These are phyloP conservation scores for Colletotrichum salicis DNA, from an alignment of 2,329 filamentous ascomycete species.

Conservation along the genomic window DNA sequence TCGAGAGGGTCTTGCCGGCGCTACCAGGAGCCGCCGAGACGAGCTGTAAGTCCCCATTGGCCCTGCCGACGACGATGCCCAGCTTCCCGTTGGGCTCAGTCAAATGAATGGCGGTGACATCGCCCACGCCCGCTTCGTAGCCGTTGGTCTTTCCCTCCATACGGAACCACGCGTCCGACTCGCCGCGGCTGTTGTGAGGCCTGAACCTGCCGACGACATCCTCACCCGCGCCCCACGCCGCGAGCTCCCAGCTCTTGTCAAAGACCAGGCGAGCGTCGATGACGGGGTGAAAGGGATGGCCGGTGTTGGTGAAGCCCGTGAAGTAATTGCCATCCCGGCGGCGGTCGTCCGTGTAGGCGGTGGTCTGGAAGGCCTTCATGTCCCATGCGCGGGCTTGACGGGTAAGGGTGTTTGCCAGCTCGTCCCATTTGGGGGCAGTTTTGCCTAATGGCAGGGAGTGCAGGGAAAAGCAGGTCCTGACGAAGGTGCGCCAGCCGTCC, in stretches of 20 bases:
- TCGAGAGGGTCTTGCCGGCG: conserved; percentile 42
- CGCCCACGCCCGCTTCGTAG: conserved; percentile 57
- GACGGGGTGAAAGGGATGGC: conserved; percentile 54
- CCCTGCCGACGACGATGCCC: conserved; percentile 58
- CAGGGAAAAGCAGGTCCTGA: conserved; percentile 55
- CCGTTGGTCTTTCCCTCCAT: conserved; percentile 51
- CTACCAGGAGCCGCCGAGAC: conserved; percentile 50
- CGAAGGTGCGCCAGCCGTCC: conserved; percentile 63
- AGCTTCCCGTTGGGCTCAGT: conserved; percentile 47
- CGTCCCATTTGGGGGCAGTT: conserved; percentile 45
- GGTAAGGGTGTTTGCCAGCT: conserved; percentile 58
- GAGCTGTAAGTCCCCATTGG: conserved; percentile 60
- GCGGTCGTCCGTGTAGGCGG: conserved; percentile 42
- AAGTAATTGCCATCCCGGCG: conserved; percentile 36
- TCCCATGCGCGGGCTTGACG: conserved; percentile 66
- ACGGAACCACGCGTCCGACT: conserved; percentile 35
- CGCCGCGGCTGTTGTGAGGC: conserved; percentile 38
- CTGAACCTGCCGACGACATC: conserved; percentile 58
- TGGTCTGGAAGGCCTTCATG: conserved; percentile 50
- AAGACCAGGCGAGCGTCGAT: conserved; percentile 56
- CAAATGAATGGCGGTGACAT: conserved; percentile 60
- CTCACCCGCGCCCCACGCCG: conserved; percentile 64
- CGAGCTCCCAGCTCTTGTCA: conserved; percentile 54
- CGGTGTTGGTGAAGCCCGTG: conserved; percentile 18
- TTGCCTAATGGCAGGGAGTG: conserved; percentile 45